Conservation (phyloP, 768 basidiomycete genomes). For the Termitomyces eurrhizus region DNA sequence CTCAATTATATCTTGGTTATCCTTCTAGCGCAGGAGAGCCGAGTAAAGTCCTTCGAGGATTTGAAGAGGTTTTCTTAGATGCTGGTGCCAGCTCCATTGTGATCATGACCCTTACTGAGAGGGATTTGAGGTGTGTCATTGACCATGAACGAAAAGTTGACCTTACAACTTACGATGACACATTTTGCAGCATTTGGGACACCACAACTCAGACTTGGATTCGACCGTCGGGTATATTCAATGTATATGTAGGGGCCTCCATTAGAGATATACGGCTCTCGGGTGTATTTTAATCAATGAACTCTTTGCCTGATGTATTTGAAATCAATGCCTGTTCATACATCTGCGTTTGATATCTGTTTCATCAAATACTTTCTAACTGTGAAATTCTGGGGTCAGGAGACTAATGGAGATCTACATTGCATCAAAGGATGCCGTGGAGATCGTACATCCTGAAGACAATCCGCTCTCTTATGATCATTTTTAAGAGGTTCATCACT, state of each 20-base stretch:
- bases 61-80: slow-evolving; percentile 42
- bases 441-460: too few relatives aligned
- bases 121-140: slow-evolving; percentile 42
- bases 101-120: slow-evolving; percentile 30
- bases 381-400: too few relatives aligned
- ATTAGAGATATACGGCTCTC: slow-evolving; percentile 43
- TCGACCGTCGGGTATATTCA: slow-evolving; percentile 48
- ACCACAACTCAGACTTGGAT: slow-evolving; percentile 46
- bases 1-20: slow-evolving; percentile 51
- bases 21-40: slow-evolving; percentile 45
- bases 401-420: too few relatives aligned
- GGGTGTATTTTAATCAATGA: slow-evolving; percentile 21
- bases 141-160: background rate
- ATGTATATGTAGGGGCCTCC: slow-evolving; percentile 50
- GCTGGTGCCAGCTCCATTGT: slow-evolving; percentile 33
- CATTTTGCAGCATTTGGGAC: slow-evolving; percentile 46
- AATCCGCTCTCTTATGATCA: too few relatives aligned
- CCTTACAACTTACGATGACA: background rate
- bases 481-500: too few relatives aligned
- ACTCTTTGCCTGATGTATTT: background rate
- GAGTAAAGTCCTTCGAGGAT: slow-evolving; percentile 46
- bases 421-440: too few relatives aligned
- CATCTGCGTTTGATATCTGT: too few relatives aligned
- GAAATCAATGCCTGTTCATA: too few relatives aligned
- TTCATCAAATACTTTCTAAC: too few relatives aligned